Evolutionary conservation across 805 yeast genomes (phyloP).

Genomic region (Pichia rugopelliculosa): DNA sequence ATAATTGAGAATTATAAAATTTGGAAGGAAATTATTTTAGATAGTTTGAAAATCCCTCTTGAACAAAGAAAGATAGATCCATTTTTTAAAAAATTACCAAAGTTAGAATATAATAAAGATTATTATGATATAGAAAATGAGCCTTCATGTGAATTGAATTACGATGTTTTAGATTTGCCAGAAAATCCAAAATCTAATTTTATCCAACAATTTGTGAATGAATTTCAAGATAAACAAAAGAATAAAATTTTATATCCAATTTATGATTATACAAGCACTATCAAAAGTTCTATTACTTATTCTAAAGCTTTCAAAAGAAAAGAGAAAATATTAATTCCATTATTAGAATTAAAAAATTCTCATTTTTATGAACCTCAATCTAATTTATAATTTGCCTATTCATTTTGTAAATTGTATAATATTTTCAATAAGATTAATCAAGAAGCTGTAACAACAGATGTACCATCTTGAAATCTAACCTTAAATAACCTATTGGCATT

Average conservation of each 20-base stretch:
- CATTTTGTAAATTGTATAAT: not conserved
- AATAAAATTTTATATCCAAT: not conserved
- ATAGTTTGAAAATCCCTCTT: not conserved
- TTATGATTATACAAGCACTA: not conserved
- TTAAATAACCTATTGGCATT: conserved; percentile 93
- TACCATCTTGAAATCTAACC: conserved; percentile 94
- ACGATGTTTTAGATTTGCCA: not conserved
- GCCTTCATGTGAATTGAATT: not conserved
- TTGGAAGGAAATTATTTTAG: not conserved
- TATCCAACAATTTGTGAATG: not conserved
- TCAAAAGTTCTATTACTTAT: not conserved
- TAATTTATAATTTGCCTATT: not conserved
- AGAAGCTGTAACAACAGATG: conserved; percentile 80
- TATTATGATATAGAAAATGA: not conserved
- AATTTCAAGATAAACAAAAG: not conserved
- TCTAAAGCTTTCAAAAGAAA: not conserved
- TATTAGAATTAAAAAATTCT: not conserved
- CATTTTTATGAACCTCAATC: not conserved
- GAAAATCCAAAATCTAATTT: not conserved
- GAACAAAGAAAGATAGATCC: not conserved
- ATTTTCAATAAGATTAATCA: conserved; percentile 20
- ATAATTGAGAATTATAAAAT: not conserved
- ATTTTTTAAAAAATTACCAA: not conserved
- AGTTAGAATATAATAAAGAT: not conserved
- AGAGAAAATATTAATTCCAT: not conserved